Evolutionary conservation across 257 asterid species (phyloP).

Genomic region (Sherardia arvensis): DNA sequence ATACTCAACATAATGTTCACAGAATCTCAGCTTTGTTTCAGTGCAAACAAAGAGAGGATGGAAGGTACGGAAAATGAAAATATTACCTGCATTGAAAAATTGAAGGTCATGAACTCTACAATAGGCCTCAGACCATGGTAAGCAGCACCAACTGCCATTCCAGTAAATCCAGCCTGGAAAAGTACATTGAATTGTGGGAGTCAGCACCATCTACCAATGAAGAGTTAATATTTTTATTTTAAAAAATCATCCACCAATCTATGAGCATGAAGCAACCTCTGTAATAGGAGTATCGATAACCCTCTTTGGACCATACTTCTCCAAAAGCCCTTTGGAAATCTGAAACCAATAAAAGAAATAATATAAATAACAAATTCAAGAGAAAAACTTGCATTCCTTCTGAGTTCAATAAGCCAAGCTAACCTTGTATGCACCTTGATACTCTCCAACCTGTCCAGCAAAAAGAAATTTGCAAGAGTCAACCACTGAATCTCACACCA

Average conservation of each 20-base stretch:
- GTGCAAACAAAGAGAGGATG: background rate
- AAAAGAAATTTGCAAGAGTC: background rate
- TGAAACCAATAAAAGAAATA: conserved; percentile 18
- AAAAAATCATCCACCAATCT: background rate
- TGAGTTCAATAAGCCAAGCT: conserved; percentile 8
- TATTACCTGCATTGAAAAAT: conserved; percentile 95
- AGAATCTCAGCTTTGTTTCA: too few relatives aligned
- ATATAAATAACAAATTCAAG: background rate
- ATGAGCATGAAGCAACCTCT: conserved; percentile 49
- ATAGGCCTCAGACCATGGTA: conserved; percentile 85
- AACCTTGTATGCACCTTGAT: conserved; percentile 98
- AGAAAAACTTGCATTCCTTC: background rate
- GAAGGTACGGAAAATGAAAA: conserved; percentile 5
- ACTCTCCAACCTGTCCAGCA: conserved; percentile 78
- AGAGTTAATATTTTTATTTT: background rate
- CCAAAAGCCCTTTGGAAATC: conserved; percentile 85
- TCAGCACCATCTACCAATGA: background rate
- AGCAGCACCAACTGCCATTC: conserved; percentile 97
- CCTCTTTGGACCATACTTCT: conserved; percentile 87
- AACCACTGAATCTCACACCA: conserved; percentile 1
- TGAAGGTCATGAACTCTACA: conserved; percentile 89
- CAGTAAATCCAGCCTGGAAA: conserved; percentile 85
- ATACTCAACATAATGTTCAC: too few relatives aligned
- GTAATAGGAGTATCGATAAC: conserved; percentile 91
- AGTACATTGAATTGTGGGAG: conserved; percentile 1